Conservation (phyloP, 305 asterid species). For the Fraxinus nigra region DNA sequence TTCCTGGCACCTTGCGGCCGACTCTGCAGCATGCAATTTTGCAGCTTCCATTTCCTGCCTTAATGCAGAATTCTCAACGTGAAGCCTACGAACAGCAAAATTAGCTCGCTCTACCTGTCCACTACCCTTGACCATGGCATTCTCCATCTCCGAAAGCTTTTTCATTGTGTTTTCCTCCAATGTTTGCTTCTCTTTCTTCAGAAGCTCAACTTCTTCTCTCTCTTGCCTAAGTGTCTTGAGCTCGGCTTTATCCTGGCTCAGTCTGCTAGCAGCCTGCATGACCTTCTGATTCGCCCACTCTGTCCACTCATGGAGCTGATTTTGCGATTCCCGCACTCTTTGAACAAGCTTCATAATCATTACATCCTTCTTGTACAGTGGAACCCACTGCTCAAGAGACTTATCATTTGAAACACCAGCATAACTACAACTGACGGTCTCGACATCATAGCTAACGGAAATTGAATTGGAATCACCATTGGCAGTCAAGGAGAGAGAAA, state of each 20-base stretch:
- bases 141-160: slow-evolving; percentile 83
- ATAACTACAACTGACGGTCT: slow-evolving; percentile 32
- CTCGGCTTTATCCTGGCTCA: slow-evolving; percentile 81
- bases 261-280: slow-evolving; percentile 89
- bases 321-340: slow-evolving; percentile 63
- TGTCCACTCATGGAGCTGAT: slow-evolving; percentile 89
- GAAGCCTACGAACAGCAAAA: slow-evolving; percentile 69
- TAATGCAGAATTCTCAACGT: slow-evolving; percentile 56
- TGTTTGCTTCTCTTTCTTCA: slow-evolving; percentile 75
- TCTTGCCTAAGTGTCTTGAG: slow-evolving; percentile 82
- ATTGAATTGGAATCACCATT: slow-evolving; percentile 44
- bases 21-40: slow-evolving; percentile 58
- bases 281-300: slow-evolving; percentile 99
- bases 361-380: slow-evolving; percentile 73
- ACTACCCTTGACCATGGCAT: slow-evolving; percentile 71
- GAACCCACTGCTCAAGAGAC: slow-evolving; percentile 44
- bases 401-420: slow-evolving; percentile 39
- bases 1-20: slow-evolving; percentile 76
- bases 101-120: slow-evolving; percentile 83
- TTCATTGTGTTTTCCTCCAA: slow-evolving; percentile 79
- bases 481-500: slow-evolving; percentile 73
- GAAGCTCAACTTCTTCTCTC: slow-evolving; percentile 84
- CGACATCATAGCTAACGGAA: slow-evolving; percentile 46
- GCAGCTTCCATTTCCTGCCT: slow-evolving; percentile 86
- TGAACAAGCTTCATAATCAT: slow-evolving; percentile 73